Percentiles rank a stretch among this genome's conserved stretches.
These are phyloP conservation scores for Fusarium compactum DNA, from an alignment of 2,329 filamentous ascomycete genomes.

Conservation along the genomic window DNA sequence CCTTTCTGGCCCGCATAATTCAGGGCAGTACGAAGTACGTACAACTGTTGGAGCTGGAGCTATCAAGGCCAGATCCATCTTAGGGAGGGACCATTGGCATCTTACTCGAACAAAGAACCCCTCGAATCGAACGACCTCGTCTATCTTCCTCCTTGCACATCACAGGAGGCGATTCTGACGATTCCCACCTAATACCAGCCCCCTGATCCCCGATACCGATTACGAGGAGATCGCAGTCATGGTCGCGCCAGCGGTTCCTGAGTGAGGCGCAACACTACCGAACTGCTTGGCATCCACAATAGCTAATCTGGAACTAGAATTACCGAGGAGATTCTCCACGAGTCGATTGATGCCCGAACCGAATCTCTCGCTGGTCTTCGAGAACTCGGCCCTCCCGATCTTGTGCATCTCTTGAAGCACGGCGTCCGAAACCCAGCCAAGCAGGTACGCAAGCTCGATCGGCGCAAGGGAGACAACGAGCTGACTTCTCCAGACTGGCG, in stretches of 20 bases:
- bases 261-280: constrained; percentile 63
- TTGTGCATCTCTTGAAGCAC: constrained; percentile 92
- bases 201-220: constrained; percentile 16
- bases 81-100: constrained; percentile 46
- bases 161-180: constrained; percentile 11
- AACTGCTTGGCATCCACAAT: constrained; percentile 10
- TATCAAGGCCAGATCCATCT: constrained; percentile 48
- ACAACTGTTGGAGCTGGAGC: constrained; percentile 34
- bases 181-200: constrained; percentile 1
- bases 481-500: constrained; percentile 73
- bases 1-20: constrained; percentile 34
- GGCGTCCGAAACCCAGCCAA: constrained; percentile 68
- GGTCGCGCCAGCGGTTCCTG: constrained; percentile 80
- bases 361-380: constrained; percentile 87
- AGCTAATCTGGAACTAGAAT: constrained; percentile 69
- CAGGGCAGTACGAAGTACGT: constrained; percentile 22
- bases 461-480: constrained; percentile 29
- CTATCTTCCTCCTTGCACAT: constrained; percentile 2
- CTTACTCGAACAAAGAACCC: constrained; percentile 32
- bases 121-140: constrained; percentile 13
- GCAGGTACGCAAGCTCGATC: constrained; percentile 57
- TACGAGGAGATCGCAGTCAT: constrained; percentile 60
- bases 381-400: constrained; percentile 94
- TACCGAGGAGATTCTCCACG: constrained; percentile 91
- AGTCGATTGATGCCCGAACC: constrained; percentile 91